These are phyloP conservation scores for Neopestalotiopsis rosae DNA, from an alignment of 2,329 filamentous ascomycete species.

Conservation along the genomic window DNA sequence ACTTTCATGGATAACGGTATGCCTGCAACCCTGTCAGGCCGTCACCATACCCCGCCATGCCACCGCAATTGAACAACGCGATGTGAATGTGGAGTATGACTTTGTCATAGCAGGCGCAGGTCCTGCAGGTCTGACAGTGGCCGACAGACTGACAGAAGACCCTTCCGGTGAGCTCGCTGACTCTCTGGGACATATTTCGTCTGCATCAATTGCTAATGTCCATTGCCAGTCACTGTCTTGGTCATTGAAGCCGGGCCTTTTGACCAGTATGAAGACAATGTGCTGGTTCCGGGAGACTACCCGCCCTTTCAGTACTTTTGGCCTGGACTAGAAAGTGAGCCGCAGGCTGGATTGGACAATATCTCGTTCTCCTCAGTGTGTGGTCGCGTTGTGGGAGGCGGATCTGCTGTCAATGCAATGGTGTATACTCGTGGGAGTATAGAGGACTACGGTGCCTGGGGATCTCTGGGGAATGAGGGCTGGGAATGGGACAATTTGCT, in stretches of 20 bases:
- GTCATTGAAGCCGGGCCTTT: slow-evolving; percentile 22
- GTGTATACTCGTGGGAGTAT: slow-evolving; percentile 38
- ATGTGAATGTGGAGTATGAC: slow-evolving; percentile 19
- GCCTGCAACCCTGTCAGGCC: background rate
- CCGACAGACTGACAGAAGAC: slow-evolving; percentile 26
- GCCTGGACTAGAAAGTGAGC: slow-evolving; percentile 15
- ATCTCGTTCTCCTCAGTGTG: slow-evolving; percentile 26
- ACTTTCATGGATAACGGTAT: background rate
- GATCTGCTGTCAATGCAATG: slow-evolving; percentile 43
- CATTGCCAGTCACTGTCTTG: background rate
- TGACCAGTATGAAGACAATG: slow-evolving; percentile 20
- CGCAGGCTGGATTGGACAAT: slow-evolving; percentile 29
- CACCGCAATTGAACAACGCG: background rate
- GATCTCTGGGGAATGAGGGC: slow-evolving; percentile 35
- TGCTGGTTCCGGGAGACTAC: slow-evolving; percentile 23
- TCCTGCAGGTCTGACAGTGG: slow-evolving; percentile 24
- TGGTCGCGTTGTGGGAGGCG: slow-evolving; percentile 40
- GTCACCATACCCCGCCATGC: slow-evolving; percentile 7
- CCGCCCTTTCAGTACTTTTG: slow-evolving; percentile 22
- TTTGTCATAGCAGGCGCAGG: slow-evolving; percentile 27
- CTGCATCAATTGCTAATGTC: background rate
- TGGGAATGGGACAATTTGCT: slow-evolving; percentile 44
- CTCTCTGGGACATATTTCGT: too few relatives aligned
- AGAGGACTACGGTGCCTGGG: slow-evolving; percentile 41
- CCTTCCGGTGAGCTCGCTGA: background rate